Percentiles rank a stretch among this genome's conserved stretches.
These are phyloP conservation scores for Arachis stenosperma DNA, from an alignment of 306 rosid genomes.

Conservation along the genomic window DNA sequence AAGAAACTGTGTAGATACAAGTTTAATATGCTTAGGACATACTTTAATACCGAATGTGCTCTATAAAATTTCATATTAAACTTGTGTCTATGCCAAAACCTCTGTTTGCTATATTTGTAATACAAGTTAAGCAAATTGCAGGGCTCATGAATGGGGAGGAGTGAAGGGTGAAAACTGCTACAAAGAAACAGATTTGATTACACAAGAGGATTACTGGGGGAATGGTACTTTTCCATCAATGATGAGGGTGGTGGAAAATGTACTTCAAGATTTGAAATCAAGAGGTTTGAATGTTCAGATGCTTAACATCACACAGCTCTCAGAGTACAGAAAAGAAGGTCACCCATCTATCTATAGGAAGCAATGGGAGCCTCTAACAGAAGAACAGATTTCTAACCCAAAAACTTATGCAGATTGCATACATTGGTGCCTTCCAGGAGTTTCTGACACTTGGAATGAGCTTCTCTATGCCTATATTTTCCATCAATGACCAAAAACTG, in stretches of 20 bases:
- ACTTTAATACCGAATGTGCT: too few relatives aligned
- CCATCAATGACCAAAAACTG: slow-evolving; percentile 37
- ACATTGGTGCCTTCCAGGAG: slow-evolving; percentile 97
- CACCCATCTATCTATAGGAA: slow-evolving; percentile 88
- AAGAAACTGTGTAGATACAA: background rate
- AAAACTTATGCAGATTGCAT: slow-evolving; percentile 82
- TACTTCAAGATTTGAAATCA: slow-evolving; percentile 50
- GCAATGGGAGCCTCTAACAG: slow-evolving; percentile 77
- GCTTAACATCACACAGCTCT: slow-evolving; percentile 84
- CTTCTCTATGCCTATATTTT: slow-evolving; percentile 69
- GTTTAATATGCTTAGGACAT: too few relatives aligned
- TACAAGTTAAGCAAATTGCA: slow-evolving; percentile 25
- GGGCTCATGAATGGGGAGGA: slow-evolving; percentile 85
- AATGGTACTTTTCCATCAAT: slow-evolving; percentile 62
- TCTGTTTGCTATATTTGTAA: background rate
- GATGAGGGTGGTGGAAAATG: slow-evolving; percentile 70
- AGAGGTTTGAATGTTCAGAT: slow-evolving; percentile 72
- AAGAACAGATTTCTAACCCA: slow-evolving; percentile 57
- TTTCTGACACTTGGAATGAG: slow-evolving; percentile 88
- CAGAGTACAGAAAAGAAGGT: slow-evolving; percentile 83
- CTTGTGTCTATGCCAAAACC: too few relatives aligned
- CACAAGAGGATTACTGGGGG: slow-evolving; percentile 64
- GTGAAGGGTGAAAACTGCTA: slow-evolving; percentile 62
- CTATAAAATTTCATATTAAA: too few relatives aligned
- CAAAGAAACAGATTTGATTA: slow-evolving; percentile 53